Evolutionary conservation across 2,329 filamentous ascomycete species (phyloP), one percentile per base, ranked within the genome.

Genomic region (Geosmithia putterillii): DNA sequence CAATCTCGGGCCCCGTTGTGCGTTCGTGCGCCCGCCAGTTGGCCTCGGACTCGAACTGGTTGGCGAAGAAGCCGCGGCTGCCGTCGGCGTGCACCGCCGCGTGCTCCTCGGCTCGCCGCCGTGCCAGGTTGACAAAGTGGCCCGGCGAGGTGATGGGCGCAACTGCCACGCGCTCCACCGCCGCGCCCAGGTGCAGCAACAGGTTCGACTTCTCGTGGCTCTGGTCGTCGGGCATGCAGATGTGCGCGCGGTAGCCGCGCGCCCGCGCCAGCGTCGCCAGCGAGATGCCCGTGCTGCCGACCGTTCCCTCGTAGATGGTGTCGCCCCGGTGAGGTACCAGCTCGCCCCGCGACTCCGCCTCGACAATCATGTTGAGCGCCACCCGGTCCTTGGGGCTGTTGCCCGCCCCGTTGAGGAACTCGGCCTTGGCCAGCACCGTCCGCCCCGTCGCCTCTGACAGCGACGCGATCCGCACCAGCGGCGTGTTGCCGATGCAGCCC

Each of bases 211-310:
- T 98, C 62, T 98, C 92, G 45, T 71, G 67, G 45, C 83, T 79
- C 68, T 94, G 84, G 66, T 98, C 92, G 57, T 86, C 81, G 40
- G 92, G 90, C 88, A 98, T 96, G 69, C 87, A 95, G 51, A 98
- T 96, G 63, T 96, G 86, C 25, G 88, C 88, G 50, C 82, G 76
- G 66, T 96, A 96, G 28, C 92, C 92, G 60, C 81, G 76, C 19
- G 92, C 89, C 52, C 89, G 76, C 41, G 87, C 89, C 42, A 98
- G 77, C 1, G 86, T 86, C 3, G 92, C 92, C 9, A 98, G 73
- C 15, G 89, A 95, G 53, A 98, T 96, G 19, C 92, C 92, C 0
- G 92, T 98, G 57, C 86, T 94, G 46, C 92, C 92, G 15, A 95
- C 89, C 1, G 92, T 98, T 50, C 92, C 92, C 67, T 98, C 92